phyloP scores from a whole-genome alignment of 768 basidiomycete species.

The Goffeauzyma gilvescens region DNA sequence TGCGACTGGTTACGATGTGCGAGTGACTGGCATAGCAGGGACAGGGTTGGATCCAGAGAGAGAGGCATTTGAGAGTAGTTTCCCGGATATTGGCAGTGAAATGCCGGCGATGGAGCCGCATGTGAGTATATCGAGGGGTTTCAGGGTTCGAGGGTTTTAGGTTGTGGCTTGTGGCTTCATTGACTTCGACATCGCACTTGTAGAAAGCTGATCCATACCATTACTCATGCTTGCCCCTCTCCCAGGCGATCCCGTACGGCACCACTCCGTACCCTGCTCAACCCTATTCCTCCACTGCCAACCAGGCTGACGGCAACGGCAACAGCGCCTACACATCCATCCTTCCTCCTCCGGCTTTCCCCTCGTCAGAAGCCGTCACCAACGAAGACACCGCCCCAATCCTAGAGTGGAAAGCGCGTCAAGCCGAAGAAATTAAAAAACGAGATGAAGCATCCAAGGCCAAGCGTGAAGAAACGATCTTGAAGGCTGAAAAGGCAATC shows the following conservation, averaged over 20 bases:
- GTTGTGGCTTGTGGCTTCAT: no score
- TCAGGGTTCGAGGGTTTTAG: no score
- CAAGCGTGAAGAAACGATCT: conserved; percentile 62
- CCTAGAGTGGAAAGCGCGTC: conserved; percentile 75
- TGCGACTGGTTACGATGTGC: conserved; percentile 7
- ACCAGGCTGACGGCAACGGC: not conserved
- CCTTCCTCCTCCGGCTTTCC: conserved; percentile 26
- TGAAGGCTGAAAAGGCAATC: conserved; percentile 42
- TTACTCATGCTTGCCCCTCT: not conserved
- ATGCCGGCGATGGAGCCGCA: conserved; percentile 19
- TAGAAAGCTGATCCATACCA: no score
- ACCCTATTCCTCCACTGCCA: conserved; percentile 12
- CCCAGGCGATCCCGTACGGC: conserved; percentile 21
- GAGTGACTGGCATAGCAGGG: conserved; percentile 26
- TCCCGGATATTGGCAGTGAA: conserved; percentile 27
- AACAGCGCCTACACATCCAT: conserved; percentile 13
- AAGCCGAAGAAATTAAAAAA: conserved; percentile 58
- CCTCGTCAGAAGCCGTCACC: conserved; percentile 4
- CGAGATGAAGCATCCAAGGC: conserved; percentile 64
- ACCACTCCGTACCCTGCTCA: conserved; percentile 24
- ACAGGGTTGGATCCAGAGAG: conserved; percentile 21
- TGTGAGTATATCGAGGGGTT: no score
- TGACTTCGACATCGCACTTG: no score
- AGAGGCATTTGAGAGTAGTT: conserved; percentile 27
- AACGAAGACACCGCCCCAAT: conserved; percentile 29